Evolutionary conservation across 352 stramenopile genomes (phyloP), one percentile per base, ranked within the genome.

Genomic region (Thraustochytrium sp.): DNA sequence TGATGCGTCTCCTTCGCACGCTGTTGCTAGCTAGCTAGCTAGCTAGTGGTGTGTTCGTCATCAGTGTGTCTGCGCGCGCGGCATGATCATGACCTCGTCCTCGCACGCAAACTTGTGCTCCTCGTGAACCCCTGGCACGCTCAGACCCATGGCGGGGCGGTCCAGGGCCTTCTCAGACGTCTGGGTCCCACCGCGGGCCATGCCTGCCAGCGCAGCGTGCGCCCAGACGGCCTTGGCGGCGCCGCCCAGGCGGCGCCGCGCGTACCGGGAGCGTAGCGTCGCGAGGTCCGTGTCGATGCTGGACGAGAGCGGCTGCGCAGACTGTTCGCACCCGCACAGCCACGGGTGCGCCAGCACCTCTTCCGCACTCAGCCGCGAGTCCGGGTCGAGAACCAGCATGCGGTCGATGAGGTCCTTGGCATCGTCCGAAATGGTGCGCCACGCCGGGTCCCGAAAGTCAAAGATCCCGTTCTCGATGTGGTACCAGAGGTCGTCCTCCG

Each of bases 341-440:
- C 92, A 95, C 40, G 90, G 87, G 85, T 95, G 92, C 26, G 91
- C 86, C 11, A 95, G 89, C 82, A 94, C 91, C 5, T 95, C 83
- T 37, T 75, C 53, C 18, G 82, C 82, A 40, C 44, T 63, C 40
- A 84, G 68, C 37, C 86, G 85, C 42, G 86, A 54, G n/a, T 64
- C 75, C 8, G 85, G 85, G 73, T 88, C 85, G 13, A 87, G 68
- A 31, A 74, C 80, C 3, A 88, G 56, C 55, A 88, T 64, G 53
- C 80, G 64, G 42, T 65, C 54, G 64, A 92, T 91, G n/a, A 92
- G 86, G 65, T 97, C 93, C 87, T 98, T 97, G 49, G 93, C 94
- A n/a, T 97, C 90, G 51, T 94, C 92, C 36, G 92, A 97, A 13
- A 98, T 91, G 84, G 94, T 89, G 86, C 94, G 90, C 94, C 94